Evolutionary conservation across 1,139 yeast species (phyloP), one percentile per base, ranked within the genome.

Genomic region (Scheffersomyces illinoinensis): DNA sequence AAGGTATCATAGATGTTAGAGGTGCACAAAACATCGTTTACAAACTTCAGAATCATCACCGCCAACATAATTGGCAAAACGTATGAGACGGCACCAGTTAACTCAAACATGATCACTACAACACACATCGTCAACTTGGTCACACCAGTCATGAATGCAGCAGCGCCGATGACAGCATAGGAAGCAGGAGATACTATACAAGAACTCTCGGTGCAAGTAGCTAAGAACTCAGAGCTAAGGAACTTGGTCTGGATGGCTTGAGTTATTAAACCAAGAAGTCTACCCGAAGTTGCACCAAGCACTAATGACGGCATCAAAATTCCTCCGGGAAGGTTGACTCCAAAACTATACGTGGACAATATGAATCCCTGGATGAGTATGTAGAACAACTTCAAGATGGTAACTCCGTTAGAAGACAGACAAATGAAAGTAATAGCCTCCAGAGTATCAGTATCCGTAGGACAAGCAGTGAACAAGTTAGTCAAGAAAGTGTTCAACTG

Each of bases 321-420:
- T 0, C 96, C 96, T 2, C 95, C 93, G 0, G 96, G 96, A 7
- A 90, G 76, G 47, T 82, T 78, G 0, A 86, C 77, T 0, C 93
- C 91, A 71, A 85, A 89, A 0, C 93, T 79, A 63, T 87, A 86
- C 0, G 90, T 81, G 0, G 91, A 77, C 18, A 88, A 73, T 0
- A 87, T 59, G 58, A 87, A 79, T 0, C 91, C 93, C 59, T 83
- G 81, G 0, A 83, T 53, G 0, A 84, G 75, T 7, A 88, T 82
- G 52, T 81, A 77, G 0, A 76, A 53, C 17, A 90, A 61, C 68
- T 79, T 74, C 67, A 82, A 47, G 61, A 72, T 61, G 0, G 76
- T 74, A 1, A 66, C 61, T 0, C 66, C 61, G 48, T 70, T 66
- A 1, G 79, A 65, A 1, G 79, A 58, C 58, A 63, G 70, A 61